These are phyloP conservation scores for Venustampulla echinocandica DNA, from an alignment of 495 filamentous ascomycete species.

Conservation along the genomic window DNA sequence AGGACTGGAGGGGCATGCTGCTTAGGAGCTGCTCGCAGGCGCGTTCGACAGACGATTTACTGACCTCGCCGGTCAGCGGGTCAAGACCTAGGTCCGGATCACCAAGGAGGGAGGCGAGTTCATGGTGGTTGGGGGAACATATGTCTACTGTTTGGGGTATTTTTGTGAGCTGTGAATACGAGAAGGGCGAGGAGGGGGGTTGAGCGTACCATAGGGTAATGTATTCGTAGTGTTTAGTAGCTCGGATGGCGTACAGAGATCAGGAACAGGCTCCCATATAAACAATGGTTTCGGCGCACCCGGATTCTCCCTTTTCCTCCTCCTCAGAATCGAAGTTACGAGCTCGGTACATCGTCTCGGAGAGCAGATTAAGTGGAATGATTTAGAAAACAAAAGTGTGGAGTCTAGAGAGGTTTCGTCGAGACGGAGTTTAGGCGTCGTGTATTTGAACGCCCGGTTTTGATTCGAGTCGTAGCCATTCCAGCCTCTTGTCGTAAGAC, in stretches of 20 bases:
- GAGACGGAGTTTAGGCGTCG: slow-evolving; percentile 76
- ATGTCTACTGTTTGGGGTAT: slow-evolving; percentile 53
- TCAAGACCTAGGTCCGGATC: slow-evolving; percentile 34
- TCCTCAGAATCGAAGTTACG: slow-evolving; percentile 50
- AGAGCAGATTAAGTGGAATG: slow-evolving; percentile 84
- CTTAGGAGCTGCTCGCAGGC: slow-evolving; percentile 42
- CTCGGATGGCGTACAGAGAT: slow-evolving; percentile 71
- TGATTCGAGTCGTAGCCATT: slow-evolving; percentile 63
- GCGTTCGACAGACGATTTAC: slow-evolving; percentile 40
- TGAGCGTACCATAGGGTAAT: slow-evolving; percentile 37
- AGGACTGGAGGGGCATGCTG: slow-evolving; percentile 45
- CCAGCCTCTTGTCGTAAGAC: slow-evolving; percentile 82
- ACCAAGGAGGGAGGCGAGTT: slow-evolving; percentile 75
- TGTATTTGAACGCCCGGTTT: slow-evolving; percentile 69
- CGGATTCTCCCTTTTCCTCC: slow-evolving; percentile 18
- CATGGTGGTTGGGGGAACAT: slow-evolving; percentile 80
- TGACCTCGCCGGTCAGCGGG: slow-evolving; percentile 41
- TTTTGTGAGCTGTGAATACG: not conserved
- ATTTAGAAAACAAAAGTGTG: slow-evolving; percentile 55
- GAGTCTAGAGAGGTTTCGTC: slow-evolving; percentile 46
- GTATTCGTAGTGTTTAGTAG: slow-evolving; percentile 62
- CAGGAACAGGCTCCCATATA: slow-evolving; percentile 93
- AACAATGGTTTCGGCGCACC: slow-evolving; percentile 50
- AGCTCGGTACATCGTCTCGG: slow-evolving; percentile 68
- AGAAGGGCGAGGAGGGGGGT: not conserved